These are phyloP conservation scores for Chalciporus piperatus DNA, from an alignment of 768 basidiomycete species.

Conservation along the genomic window DNA sequence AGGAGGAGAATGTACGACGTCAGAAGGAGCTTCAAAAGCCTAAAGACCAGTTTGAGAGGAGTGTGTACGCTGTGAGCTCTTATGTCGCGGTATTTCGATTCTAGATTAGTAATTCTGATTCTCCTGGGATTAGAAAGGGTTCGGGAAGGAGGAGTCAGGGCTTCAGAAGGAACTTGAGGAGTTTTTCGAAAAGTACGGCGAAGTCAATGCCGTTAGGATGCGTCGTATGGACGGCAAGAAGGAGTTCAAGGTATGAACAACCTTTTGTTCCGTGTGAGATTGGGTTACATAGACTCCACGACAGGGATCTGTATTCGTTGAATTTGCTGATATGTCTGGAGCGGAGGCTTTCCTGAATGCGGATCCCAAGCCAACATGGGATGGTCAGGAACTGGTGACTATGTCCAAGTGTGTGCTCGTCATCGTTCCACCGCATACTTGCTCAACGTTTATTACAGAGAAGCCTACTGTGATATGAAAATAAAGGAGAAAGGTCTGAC, in stretches of 20 bases:
- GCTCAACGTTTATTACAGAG: slow-evolving; percentile 39
- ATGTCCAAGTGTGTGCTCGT: slow-evolving; percentile 76
- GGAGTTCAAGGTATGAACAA: slow-evolving; percentile 73
- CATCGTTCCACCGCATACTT: background rate
- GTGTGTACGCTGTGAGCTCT: slow-evolving; percentile 82
- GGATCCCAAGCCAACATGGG: slow-evolving; percentile 79
- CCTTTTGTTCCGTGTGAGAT: background rate
- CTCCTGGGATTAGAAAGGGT: slow-evolving; percentile 69
- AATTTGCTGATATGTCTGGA: slow-evolving; percentile 71
- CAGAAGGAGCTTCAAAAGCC: slow-evolving; percentile 73
- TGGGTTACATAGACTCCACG: background rate
- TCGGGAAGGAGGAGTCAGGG: slow-evolving; percentile 60
- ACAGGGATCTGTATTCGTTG: slow-evolving; percentile 90
- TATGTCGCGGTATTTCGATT: background rate
- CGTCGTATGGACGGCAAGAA: slow-evolving; percentile 75
- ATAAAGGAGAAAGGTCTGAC: slow-evolving; percentile 90
- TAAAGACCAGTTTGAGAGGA: slow-evolving; percentile 76
- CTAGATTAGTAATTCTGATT: background rate
- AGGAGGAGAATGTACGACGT: slow-evolving; percentile 70
- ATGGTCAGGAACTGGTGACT: slow-evolving; percentile 69
- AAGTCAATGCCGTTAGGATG: slow-evolving; percentile 83
- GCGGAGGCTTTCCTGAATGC: slow-evolving; percentile 75
- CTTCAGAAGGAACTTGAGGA: slow-evolving; percentile 74
- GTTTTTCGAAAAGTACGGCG: slow-evolving; percentile 78
- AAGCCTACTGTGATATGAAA: slow-evolving; percentile 92